Conservation (phyloP, 805 yeast species). For the Metschnikowia reukaufii region DNA sequence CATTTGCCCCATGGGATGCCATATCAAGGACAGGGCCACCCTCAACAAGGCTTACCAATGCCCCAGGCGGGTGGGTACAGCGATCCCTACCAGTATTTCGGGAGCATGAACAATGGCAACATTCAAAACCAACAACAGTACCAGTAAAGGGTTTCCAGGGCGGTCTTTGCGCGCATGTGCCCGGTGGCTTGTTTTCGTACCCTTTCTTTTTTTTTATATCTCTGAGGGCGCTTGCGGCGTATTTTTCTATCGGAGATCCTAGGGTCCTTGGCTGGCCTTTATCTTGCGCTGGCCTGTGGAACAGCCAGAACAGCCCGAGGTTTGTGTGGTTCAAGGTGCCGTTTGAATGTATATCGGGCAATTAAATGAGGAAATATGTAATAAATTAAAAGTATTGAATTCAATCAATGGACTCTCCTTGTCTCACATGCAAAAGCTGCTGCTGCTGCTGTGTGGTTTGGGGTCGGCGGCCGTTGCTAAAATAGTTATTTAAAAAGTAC, state of each 20-base stretch:
- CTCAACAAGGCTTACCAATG: slow-evolving; percentile 42
- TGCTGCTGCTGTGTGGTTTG: too few relatives aligned
- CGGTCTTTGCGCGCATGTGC: too few relatives aligned
- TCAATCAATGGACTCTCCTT: too few relatives aligned
- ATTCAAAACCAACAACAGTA: slow-evolving; percentile 54
- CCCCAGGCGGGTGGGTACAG: slow-evolving; percentile 51
- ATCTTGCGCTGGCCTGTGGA: too few relatives aligned
- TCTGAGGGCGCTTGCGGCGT: too few relatives aligned
- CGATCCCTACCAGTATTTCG: slow-evolving; percentile 65
- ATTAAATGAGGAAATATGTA: not conserved
- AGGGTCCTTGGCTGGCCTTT: too few relatives aligned
- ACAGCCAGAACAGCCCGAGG: not conserved
- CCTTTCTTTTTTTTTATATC: too few relatives aligned
- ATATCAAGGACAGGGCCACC: slow-evolving; percentile 44
- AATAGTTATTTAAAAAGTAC: not conserved
- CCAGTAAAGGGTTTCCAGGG: slow-evolving; percentile 42
- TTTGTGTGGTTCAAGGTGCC: not conserved
- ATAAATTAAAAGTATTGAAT: not conserved
- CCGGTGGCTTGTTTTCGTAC: not conserved
- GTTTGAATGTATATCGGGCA: not conserved
- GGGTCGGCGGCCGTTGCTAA: not conserved
- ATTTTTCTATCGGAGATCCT: too few relatives aligned
- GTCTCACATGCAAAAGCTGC: too few relatives aligned
- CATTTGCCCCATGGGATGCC: slow-evolving; percentile 47
- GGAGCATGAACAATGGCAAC: slow-evolving; percentile 51